phyloP scores from a whole-genome alignment of 192 early-diverging fungal species.

The Entrophospora sp. region DNA sequence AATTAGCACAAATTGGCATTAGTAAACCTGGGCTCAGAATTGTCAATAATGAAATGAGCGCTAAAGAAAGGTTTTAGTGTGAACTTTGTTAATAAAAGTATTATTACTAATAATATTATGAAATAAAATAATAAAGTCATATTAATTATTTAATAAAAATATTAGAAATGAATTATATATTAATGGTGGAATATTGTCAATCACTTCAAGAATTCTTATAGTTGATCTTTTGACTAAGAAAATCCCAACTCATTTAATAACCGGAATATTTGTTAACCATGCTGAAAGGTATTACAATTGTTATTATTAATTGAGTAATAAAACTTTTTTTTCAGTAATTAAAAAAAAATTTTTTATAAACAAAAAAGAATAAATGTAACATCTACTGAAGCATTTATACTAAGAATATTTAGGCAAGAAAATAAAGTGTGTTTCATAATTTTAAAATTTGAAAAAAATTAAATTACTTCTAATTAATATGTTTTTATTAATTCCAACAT shows the following conservation, averaged over 20 bases:
- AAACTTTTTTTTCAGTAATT: not conserved
- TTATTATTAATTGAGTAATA: not conserved
- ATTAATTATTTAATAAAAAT: not conserved
- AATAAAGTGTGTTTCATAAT: constrained; percentile 58
- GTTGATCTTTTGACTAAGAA: constrained; percentile 80
- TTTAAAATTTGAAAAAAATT: too few species aligned
- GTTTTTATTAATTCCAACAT: too few species aligned
- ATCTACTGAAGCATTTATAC: constrained; percentile 84
- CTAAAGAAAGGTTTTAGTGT: constrained; percentile 42
- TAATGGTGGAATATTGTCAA: constrained; percentile 71
- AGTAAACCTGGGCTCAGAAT: constrained; percentile 23
- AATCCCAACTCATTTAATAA: constrained; percentile 65
- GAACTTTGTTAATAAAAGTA: constrained; percentile 14
- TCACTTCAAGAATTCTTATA: constrained; percentile 81
- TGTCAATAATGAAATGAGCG: constrained; percentile 49
- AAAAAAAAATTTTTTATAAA: constrained; percentile 6
- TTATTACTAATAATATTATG: constrained; percentile 20
- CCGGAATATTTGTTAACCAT: constrained; percentile 79
- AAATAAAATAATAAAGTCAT: constrained; percentile 25
- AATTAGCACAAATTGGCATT: constrained; percentile 38
- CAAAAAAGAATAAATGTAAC: constrained; percentile 55
- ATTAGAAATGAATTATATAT: constrained; percentile 56
- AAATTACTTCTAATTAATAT: too few species aligned
- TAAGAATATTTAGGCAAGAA: constrained; percentile 67
- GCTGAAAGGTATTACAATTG: constrained; percentile 67